Percentiles rank a stretch among this genome's conserved stretches.
These are phyloP conservation scores for Yamadazyma atmosphaerica DNA, from an alignment of 1,139 yeast genomes.

Conservation along the genomic window DNA sequence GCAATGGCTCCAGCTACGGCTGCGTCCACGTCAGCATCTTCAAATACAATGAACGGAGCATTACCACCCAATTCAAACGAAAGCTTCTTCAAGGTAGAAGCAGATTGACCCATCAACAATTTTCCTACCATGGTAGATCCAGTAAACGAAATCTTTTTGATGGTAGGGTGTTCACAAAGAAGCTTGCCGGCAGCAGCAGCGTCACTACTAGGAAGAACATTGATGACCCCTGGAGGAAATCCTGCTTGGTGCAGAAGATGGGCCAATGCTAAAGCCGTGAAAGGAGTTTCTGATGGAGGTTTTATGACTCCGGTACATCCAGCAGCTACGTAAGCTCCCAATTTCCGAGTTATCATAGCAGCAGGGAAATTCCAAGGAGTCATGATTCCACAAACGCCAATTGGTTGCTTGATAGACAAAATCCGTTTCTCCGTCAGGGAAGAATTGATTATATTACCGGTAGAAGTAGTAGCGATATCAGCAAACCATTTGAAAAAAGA, in stretches of 20 bases:
- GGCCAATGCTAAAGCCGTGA: constrained; percentile 81
- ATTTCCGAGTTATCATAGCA: constrained; percentile 90
- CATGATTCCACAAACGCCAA: constrained; percentile 87
- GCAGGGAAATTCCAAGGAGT: constrained; percentile 98
- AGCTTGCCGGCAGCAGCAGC: constrained; percentile 65
- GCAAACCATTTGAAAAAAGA: constrained; percentile 85
- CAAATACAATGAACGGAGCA: constrained; percentile 87
- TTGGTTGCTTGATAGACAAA: constrained; percentile 70
- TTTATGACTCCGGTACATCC: constrained; percentile 90
- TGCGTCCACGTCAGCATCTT: constrained; percentile 73
- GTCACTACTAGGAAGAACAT: constrained; percentile 61
- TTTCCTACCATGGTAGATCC: constrained; percentile 89
- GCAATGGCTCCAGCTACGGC: constrained; percentile 76
- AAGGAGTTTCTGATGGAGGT: constrained; percentile 90
- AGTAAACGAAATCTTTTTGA: constrained; percentile 83
- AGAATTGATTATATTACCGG: constrained; percentile 75
- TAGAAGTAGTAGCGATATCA: constrained; percentile 78
- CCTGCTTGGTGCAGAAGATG: constrained; percentile 76
- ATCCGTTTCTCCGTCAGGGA: constrained; percentile 57
- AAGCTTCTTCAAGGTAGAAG: constrained; percentile 77
- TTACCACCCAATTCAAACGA: constrained; percentile 93
- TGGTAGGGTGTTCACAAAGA: constrained; percentile 64
- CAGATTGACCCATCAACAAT: constrained; percentile 72
- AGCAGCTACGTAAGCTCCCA: constrained; percentile 90
- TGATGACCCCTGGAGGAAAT: constrained; percentile 80